Evolutionary conservation across 2,329 filamentous ascomycete species (phyloP).

Genomic region (Fusarium cyanostomum): DNA sequence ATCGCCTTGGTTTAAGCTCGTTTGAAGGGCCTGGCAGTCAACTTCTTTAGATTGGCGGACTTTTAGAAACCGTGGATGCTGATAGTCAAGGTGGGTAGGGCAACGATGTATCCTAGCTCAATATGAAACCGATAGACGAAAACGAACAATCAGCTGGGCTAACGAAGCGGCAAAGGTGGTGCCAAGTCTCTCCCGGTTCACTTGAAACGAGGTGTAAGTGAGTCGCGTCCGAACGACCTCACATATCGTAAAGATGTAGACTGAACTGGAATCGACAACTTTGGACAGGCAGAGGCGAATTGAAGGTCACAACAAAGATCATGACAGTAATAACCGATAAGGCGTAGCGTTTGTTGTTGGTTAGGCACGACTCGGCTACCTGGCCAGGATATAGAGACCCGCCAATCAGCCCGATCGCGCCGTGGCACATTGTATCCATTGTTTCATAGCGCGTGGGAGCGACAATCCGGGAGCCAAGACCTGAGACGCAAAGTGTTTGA

Average conservation of each 20-base stretch:
- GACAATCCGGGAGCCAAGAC: not conserved
- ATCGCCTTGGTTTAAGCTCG: conserved; percentile 16
- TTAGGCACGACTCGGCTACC: conserved; percentile 1
- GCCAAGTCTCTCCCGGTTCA: conserved; percentile 10
- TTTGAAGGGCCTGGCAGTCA: conserved; percentile 15
- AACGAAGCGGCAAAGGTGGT: not conserved
- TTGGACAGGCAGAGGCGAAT: not conserved
- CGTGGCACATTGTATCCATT: not conserved
- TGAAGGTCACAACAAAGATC: not conserved
- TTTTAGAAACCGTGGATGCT: conserved; percentile 11
- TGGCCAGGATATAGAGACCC: conserved; percentile 2
- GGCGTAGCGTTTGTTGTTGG: not conserved
- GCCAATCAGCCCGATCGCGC: conserved; percentile 20
- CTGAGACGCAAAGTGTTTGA: conserved; percentile 24
- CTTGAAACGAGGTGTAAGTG: conserved; percentile 5
- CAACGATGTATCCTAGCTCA: conserved; percentile 1
- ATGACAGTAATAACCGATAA: not conserved
- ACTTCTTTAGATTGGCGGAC: conserved; percentile 22
- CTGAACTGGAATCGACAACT: not conserved
- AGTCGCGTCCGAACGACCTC: not conserved
- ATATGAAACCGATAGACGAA: conserved; percentile 16
- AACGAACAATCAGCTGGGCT: conserved; percentile 1
- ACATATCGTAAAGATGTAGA: not conserved
- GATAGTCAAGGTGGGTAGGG: conserved; percentile 5
- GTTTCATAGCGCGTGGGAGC: not conserved